Percentiles rank a stretch among this genome's conserved stretches.
phyloP scores from a whole-genome alignment of 768 basidiomycete species.

The Albatrellus ellisii region DNA sequence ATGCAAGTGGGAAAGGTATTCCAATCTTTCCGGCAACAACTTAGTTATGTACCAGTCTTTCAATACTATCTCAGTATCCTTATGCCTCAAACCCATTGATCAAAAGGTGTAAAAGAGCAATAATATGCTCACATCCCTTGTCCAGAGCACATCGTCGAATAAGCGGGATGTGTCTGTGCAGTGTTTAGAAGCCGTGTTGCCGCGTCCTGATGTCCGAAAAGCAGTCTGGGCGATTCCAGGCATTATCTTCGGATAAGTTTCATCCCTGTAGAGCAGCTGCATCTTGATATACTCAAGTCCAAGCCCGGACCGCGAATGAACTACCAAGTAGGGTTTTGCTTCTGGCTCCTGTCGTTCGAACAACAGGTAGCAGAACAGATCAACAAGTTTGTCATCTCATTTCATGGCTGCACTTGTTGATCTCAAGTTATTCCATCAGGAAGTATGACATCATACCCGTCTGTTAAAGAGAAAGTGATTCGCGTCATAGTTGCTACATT shows the following conservation, averaged over 20 bases:
- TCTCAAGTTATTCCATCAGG: too few species aligned
- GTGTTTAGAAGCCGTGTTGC: slow-evolving; percentile 73
- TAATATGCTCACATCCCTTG: slow-evolving; percentile 18
- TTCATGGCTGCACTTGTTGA: too few species aligned
- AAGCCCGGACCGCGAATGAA: slow-evolving; percentile 86
- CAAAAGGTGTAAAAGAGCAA: slow-evolving; percentile 39
- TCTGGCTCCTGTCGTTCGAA: slow-evolving; percentile 94
- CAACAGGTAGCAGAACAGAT: slow-evolving; percentile 72
- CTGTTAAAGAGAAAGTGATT: slow-evolving; percentile 95
- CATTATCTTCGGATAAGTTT: slow-evolving; percentile 51
- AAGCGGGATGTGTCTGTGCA: slow-evolving; percentile 87
- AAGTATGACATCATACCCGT: slow-evolving; percentile 84
- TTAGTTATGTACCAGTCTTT: slow-evolving; percentile 25
- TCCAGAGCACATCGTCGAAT: slow-evolving; percentile 33
- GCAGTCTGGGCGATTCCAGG: slow-evolving; percentile 69
- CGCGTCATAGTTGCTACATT: slow-evolving; percentile 89
- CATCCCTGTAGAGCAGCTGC: neutral
- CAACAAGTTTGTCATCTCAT: slow-evolving; percentile 62
- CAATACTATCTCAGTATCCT: neutral
- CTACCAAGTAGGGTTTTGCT: slow-evolving; percentile 86
- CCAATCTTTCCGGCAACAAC: slow-evolving; percentile 60
- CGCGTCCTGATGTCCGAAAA: slow-evolving; percentile 67
- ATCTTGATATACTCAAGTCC: slow-evolving; percentile 62
- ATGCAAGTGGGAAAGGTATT: slow-evolving; percentile 43
- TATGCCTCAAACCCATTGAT: slow-evolving; percentile 1